phyloP scores from a whole-genome alignment of 2,329 filamentous ascomycete species.

The Fusarium odoratissimum region DNA sequence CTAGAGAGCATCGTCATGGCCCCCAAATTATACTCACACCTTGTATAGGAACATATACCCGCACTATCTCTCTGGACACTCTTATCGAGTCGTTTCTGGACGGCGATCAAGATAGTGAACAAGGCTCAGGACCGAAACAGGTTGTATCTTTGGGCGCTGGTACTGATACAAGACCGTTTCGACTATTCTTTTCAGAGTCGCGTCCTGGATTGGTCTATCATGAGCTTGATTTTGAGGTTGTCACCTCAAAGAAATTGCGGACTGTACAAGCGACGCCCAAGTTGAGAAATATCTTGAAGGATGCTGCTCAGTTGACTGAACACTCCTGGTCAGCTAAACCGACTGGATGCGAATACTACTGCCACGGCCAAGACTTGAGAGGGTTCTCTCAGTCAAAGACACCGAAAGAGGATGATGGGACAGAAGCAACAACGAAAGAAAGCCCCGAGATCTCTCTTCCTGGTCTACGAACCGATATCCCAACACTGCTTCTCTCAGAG shows the following conservation, averaged over 20 bases:
- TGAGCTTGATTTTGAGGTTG: slow-evolving; percentile 88
- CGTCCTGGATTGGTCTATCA: slow-evolving; percentile 76
- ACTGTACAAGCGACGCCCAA: slow-evolving; percentile 60
- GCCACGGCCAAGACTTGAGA: slow-evolving; percentile 78
- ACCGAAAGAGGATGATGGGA: neutral
- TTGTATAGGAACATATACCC: slow-evolving; percentile 85
- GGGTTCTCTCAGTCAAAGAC: neutral
- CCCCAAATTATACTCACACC: slow-evolving; percentile 20
- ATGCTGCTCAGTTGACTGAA: slow-evolving; percentile 45
- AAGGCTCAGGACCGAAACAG: slow-evolving; percentile 65
- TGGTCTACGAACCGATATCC: slow-evolving; percentile 67
- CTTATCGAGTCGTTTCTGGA: slow-evolving; percentile 79
- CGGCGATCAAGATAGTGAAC: slow-evolving; percentile 43
- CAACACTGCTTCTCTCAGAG: slow-evolving; percentile 91
- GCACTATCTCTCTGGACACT: slow-evolving; percentile 83
- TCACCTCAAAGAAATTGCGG: slow-evolving; percentile 74
- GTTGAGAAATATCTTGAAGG: slow-evolving; percentile 54
- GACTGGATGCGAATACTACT: slow-evolving; percentile 60
- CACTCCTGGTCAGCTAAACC: slow-evolving; percentile 58
- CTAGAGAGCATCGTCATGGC: slow-evolving; percentile 5
- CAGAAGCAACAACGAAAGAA: neutral
- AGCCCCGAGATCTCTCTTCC: slow-evolving; percentile 35
- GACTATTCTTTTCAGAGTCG: slow-evolving; percentile 67
- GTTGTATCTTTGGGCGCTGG: slow-evolving; percentile 94
- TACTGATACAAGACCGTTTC: slow-evolving; percentile 90